A percentile compares a stretch with the other conserved stretches of the same genome.
phyloP scores from a whole-genome alignment of 768 basidiomycete species.

The Phylloporus sp. region DNA sequence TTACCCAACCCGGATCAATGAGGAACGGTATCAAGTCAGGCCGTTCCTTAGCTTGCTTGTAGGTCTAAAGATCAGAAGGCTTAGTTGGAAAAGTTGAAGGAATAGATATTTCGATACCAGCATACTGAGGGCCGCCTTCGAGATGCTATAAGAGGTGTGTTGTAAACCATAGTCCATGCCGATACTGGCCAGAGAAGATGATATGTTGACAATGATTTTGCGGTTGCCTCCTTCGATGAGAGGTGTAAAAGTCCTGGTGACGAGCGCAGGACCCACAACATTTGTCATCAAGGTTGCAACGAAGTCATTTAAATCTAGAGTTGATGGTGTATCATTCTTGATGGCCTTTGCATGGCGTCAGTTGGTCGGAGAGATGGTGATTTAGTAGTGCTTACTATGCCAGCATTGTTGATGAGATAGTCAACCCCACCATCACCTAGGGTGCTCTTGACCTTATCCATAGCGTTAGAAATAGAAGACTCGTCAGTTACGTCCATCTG shows the following conservation, averaged over 20 bases:
- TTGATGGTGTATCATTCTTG: slow-evolving; percentile 26
- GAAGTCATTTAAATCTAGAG: slow-evolving; percentile 22
- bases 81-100: not conserved
- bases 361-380: not conserved
- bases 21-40: slow-evolving; percentile 32
- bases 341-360: slow-evolving; percentile 11
- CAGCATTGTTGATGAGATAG: slow-evolving; percentile 40
- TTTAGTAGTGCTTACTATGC: slow-evolving; percentile 26
- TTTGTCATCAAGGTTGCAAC: slow-evolving; percentile 26
- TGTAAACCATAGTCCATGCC: slow-evolving; percentile 25
- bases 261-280: slow-evolving; percentile 34
- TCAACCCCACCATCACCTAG: slow-evolving; percentile 28
- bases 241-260: slow-evolving; percentile 32
- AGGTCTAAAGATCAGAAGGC: slow-evolving; percentile 22
- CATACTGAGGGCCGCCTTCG: slow-evolving; percentile 40
- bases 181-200: slow-evolving; percentile 33
- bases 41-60: slow-evolving; percentile 35
- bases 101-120: slow-evolving; percentile 22
- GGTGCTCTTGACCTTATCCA: slow-evolving; percentile 17
- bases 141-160: slow-evolving; percentile 34
- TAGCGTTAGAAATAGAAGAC: slow-evolving; percentile 23
- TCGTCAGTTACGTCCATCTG: slow-evolving; percentile 32
- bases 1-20: slow-evolving; percentile 39
- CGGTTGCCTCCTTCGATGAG: slow-evolving; percentile 31
- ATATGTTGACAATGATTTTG: slow-evolving; percentile 36